Evolutionary conservation across 139 green algal genomes (phyloP).

Genomic region (Chlamydomonas schloesseri): DNA sequence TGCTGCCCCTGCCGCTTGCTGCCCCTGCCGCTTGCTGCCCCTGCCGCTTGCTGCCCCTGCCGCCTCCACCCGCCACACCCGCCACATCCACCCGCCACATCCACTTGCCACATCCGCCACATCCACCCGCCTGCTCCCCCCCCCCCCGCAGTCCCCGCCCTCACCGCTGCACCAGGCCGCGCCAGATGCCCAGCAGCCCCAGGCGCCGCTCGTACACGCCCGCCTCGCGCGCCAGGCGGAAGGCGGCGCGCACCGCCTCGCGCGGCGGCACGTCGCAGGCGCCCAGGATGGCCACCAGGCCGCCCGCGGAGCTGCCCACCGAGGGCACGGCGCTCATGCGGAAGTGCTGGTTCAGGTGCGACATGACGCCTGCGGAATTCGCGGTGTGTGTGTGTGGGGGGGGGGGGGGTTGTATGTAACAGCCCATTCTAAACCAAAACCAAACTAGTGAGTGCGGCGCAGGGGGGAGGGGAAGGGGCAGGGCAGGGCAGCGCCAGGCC

Average conservation of each 20-base stretch:
- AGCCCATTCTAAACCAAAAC: too few species aligned
- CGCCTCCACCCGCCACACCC: too few species aligned
- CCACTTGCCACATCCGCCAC: neutral
- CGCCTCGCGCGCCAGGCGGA: slow-evolving; percentile 14
- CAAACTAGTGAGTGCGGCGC: too few species aligned
- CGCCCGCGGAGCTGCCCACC: slow-evolving; percentile 11
- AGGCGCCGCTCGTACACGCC: slow-evolving; percentile 28
- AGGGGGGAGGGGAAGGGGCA: too few species aligned
- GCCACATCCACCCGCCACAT: too few species aligned
- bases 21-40: too few species aligned
- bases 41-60: too few species aligned
- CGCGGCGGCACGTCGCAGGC: slow-evolving; percentile 16
- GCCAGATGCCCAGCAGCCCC: slow-evolving; percentile 32
- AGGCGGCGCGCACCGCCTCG: neutral
- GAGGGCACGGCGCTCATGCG: neutral
- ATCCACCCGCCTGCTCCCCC: neutral
- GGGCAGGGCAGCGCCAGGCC: too few species aligned
- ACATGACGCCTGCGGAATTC: slow-evolving; percentile 5
- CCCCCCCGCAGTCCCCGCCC: neutral
- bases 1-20: too few species aligned
- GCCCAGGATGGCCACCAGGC: slow-evolving; percentile 25
- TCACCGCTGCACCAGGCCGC: slow-evolving; percentile 29
- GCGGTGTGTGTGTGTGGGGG: neutral
- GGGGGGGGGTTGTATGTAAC: too few species aligned
- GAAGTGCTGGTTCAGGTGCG: slow-evolving; percentile 2